Conservation (phyloP, 306 rosid genomes). For the Vigna nakashimae region DNA sequence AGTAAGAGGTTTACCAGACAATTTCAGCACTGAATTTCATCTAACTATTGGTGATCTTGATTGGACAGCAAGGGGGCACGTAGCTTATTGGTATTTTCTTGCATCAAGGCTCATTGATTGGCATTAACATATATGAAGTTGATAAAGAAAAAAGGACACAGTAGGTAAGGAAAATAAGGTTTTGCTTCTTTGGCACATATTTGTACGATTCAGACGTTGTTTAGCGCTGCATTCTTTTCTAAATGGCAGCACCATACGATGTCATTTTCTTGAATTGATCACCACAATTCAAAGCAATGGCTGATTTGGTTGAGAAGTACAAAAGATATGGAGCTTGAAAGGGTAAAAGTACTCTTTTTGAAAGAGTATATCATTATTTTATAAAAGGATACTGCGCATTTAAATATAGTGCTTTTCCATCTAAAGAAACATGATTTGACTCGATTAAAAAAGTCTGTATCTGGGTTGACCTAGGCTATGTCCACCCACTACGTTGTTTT, state of each 20-base stretch:
- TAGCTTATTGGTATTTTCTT: slow-evolving; percentile 39
- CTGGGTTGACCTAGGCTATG: slow-evolving; percentile 48
- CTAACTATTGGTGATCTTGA: slow-evolving; percentile 52
- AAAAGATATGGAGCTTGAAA: not conserved
- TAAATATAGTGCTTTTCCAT: slow-evolving; percentile 23
- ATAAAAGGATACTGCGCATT: too few species aligned
- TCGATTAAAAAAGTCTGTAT: slow-evolving; percentile 43
- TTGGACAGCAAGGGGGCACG: slow-evolving; percentile 47
- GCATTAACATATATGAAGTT: slow-evolving; percentile 32
- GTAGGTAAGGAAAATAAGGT: slow-evolving; percentile 17
- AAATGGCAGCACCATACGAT: slow-evolving; percentile 41
- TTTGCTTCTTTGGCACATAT: slow-evolving; percentile 49
- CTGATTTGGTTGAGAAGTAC: slow-evolving; percentile 18
- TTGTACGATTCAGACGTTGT: slow-evolving; percentile 51
- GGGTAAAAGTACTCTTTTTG: too few species aligned
- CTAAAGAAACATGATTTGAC: slow-evolving; percentile 55
- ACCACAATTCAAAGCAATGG: slow-evolving; percentile 22
- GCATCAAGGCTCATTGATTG: slow-evolving; percentile 38
- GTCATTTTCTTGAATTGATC: not conserved
- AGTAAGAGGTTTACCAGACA: not conserved
- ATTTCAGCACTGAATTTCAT: slow-evolving; percentile 33
- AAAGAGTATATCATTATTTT: too few species aligned
- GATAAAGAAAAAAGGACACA: slow-evolving; percentile 39
- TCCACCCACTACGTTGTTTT: slow-evolving; percentile 49
- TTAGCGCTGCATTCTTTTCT: slow-evolving; percentile 46